These are phyloP conservation scores for Pyrus hybrid DNA, from an alignment of 331 rosid genomes.

Conservation along the genomic window DNA sequence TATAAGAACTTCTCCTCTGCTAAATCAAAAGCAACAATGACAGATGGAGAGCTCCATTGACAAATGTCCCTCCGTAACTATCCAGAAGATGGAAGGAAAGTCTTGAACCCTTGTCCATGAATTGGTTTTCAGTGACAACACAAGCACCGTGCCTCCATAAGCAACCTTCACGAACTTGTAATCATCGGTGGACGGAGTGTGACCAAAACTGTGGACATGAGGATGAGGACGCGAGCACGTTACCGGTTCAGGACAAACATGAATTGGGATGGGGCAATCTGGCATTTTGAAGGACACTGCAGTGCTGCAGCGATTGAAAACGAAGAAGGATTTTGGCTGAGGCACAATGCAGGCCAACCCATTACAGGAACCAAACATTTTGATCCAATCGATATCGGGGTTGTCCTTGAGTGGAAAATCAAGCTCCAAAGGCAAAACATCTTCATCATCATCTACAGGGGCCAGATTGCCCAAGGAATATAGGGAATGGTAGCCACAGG, in stretches of 20 bases:
- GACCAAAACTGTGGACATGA: background rate
- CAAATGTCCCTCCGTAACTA: background rate
- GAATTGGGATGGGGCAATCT: background rate
- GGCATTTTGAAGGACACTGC: slow-evolving; percentile 2
- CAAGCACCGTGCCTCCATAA: background rate
- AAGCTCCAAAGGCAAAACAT: background rate
- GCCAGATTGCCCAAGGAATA: slow-evolving; percentile 1
- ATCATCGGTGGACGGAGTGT: background rate
- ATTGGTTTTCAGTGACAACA: slow-evolving; percentile 1
- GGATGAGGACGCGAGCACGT: no score
- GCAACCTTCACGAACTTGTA: slow-evolving; percentile 1
- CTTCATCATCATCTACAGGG: slow-evolving; percentile 1
- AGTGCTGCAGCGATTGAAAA: background rate
- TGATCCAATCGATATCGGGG: background rate
- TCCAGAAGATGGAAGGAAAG: background rate
- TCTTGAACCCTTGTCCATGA: background rate
- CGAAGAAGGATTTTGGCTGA: background rate
- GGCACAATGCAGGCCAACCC: slow-evolving; percentile 9
- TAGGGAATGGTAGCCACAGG: slow-evolving; percentile 35
- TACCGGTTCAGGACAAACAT: background rate
- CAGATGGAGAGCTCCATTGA: slow-evolving; percentile 5
- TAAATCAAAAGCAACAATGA: slow-evolving; percentile 2
- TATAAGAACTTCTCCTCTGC: background rate
- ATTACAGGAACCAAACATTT: slow-evolving; percentile 5
- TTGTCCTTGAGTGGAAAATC: background rate